Conservation (phyloP, 179 eudicot genomes). For the Spergularia azorica region DNA sequence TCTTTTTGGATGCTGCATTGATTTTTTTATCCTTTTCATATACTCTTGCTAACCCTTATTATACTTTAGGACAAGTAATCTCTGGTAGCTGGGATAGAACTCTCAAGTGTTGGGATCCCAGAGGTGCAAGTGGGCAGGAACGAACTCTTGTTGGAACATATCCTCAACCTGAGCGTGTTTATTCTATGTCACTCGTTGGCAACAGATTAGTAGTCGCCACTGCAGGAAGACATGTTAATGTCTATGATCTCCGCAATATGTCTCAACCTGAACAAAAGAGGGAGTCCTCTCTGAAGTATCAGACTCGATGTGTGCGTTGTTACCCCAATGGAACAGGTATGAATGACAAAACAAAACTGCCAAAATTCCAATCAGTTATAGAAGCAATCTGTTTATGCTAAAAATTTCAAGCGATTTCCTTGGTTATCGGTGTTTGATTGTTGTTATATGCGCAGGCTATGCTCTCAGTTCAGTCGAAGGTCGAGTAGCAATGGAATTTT, state of each 20-base stretch:
- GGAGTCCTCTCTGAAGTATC: slow-evolving; percentile 91
- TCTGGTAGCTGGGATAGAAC: slow-evolving; percentile 99
- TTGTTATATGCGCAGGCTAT: slow-evolving; percentile 60
- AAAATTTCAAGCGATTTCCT: neutral
- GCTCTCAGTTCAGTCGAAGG: slow-evolving; percentile 99
- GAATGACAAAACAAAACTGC: neutral
- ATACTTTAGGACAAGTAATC: slow-evolving; percentile 76
- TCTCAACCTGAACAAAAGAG: slow-evolving; percentile 95
- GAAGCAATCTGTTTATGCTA: neutral
- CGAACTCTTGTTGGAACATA: slow-evolving; percentile 93
- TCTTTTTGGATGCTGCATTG: neutral
- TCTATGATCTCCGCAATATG: slow-evolving; percentile 93
- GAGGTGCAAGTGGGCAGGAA: slow-evolving; percentile 96
- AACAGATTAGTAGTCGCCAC: slow-evolving; percentile 90
- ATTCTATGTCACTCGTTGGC: slow-evolving; percentile 84
- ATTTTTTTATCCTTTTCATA: neutral
- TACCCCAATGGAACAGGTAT: slow-evolving; percentile 98
- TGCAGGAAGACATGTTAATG: slow-evolving; percentile 95
- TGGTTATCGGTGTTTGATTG: neutral
- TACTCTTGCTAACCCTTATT: neutral
- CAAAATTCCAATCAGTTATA: neutral
- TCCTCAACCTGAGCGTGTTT: slow-evolving; percentile 91
- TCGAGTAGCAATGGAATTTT: slow-evolving; percentile 96
- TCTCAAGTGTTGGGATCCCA: slow-evolving; percentile 97
- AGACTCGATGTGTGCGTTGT: slow-evolving; percentile 93